Evolutionary conservation across 2,329 filamentous ascomycete genomes (phyloP).

Genomic region (Harringtonia lauricola): DNA sequence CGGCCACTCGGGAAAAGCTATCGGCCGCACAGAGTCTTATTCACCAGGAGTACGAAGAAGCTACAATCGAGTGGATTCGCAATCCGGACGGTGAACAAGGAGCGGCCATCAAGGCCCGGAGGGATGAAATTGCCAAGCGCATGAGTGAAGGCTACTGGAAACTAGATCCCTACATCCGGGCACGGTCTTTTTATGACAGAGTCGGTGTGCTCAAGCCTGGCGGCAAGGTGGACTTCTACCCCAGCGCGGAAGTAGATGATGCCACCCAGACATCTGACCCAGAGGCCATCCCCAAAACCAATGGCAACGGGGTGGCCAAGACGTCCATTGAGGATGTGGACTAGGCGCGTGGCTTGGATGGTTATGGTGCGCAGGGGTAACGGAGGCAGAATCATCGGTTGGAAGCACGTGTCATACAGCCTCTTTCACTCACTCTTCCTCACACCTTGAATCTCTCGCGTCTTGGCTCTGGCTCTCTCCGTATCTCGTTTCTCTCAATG

Average conservation of each 20-base stretch:
- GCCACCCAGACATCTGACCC: conserved; percentile 6
- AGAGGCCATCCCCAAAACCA: background rate
- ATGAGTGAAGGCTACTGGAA: conserved; percentile 75
- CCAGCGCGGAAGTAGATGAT: conserved; percentile 11
- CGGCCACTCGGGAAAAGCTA: conserved; percentile 50
- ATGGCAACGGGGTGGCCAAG: conserved; percentile 16
- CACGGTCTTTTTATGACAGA: conserved; percentile 76
- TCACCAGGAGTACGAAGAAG: conserved; percentile 62
- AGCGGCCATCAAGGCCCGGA: conserved; percentile 40
- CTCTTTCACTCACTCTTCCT: background rate
- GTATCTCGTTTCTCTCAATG: background rate
- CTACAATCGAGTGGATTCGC: conserved; percentile 66
- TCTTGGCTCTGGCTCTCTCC: background rate
- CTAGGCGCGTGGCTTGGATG: conserved; percentile 8
- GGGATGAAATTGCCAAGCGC: conserved; percentile 49
- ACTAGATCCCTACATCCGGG: conserved; percentile 77
- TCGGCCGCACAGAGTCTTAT: conserved; percentile 51
- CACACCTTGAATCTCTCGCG: background rate
- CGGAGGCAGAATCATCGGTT: background rate
- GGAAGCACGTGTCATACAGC: background rate
- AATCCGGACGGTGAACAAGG: conserved; percentile 33
- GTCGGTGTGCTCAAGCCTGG: conserved; percentile 56
- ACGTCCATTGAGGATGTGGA: conserved; percentile 36
- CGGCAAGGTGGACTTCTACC: conserved; percentile 64
- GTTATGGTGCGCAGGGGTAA: background rate